Percentiles rank a stretch among this genome's conserved stretches.
These are phyloP conservation scores for Soucietia sequanensis DNA, from an alignment of 805 yeast genomes.

Conservation along the genomic window DNA sequence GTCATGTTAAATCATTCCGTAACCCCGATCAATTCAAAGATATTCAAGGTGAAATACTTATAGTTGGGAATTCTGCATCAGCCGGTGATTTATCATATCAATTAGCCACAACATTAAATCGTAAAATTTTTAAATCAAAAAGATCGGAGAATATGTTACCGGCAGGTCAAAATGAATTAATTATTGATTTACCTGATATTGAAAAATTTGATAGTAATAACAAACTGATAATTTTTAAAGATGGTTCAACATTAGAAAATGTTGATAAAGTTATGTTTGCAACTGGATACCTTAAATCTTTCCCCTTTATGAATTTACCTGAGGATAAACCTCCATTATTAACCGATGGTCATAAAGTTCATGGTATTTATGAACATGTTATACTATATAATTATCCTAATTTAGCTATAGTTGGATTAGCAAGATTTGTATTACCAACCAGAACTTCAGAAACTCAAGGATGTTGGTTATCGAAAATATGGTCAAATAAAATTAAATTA, in stretches of 20 bases:
- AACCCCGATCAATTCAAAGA: constrained; percentile 21
- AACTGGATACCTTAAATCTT: constrained; percentile 27
- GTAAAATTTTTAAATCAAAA: constrained; percentile 48
- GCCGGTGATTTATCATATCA: constrained; percentile 69
- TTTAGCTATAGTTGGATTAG: constrained; percentile 36
- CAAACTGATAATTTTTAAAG: constrained; percentile 18
- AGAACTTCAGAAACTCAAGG: constrained; percentile 46
- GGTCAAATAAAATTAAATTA: constrained; percentile 35
- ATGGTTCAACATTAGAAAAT: constrained; percentile 17
- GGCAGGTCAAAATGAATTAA: constrained; percentile 42
- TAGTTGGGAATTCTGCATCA: constrained; percentile 73
- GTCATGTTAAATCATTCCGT: constrained; percentile 28
- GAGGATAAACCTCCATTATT: constrained; percentile 12
- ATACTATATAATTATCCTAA: constrained; percentile 44
- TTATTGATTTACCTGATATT: constrained; percentile 46
- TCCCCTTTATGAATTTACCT: constrained; percentile 19
- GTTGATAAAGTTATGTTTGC: constrained; percentile 23
- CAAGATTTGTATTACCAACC: constrained; percentile 43
- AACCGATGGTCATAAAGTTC: constrained; percentile 34
- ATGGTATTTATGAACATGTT: constrained; percentile 39
- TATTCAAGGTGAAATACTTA: constrained; percentile 39
- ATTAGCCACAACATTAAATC: constrained; percentile 37
- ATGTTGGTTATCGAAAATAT: constrained; percentile 35
- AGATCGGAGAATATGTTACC: constrained; percentile 46
- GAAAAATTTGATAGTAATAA: constrained; percentile 31